A percentile compares a stretch with the other conserved stretches of the same genome.
These are phyloP conservation scores for Microdochium paspali DNA, from an alignment of 2,329 filamentous ascomycete species.

Conservation along the genomic window DNA sequence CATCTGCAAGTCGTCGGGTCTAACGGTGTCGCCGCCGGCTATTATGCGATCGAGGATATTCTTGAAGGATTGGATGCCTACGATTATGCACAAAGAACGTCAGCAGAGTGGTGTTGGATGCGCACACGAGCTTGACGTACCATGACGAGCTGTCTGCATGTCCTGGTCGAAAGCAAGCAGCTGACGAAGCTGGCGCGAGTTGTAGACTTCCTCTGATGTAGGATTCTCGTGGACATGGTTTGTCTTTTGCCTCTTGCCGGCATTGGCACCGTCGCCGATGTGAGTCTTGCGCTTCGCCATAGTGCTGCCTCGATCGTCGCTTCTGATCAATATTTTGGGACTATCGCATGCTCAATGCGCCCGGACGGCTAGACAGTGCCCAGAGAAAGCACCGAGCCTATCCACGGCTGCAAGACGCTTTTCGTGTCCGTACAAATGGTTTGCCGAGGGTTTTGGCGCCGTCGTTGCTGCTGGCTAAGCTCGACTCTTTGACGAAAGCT, in stretches of 20 bases:
- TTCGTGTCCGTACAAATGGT: neutral
- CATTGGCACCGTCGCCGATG: constrained; percentile 24
- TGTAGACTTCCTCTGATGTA: constrained; percentile 51
- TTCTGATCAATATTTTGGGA: neutral
- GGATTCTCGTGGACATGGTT: constrained; percentile 39
- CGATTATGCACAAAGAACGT: neutral
- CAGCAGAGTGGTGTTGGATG: neutral
- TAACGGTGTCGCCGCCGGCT: constrained; percentile 33
- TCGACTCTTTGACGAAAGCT: too few relatives aligned
- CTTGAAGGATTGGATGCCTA: constrained; percentile 62
- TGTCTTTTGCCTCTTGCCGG: constrained; percentile 46
- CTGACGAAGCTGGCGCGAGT: constrained; percentile 56
- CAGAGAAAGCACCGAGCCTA: neutral
- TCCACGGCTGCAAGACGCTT: neutral
- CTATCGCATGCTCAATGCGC: neutral
- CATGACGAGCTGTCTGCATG: constrained; percentile 55
- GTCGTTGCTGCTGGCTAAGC: neutral
- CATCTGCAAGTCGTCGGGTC: constrained; percentile 44
- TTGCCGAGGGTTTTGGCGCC: neutral
- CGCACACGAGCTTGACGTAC: constrained; percentile 22
- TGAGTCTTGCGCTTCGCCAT: constrained; percentile 20
- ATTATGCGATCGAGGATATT: constrained; percentile 58
- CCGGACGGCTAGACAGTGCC: neutral
- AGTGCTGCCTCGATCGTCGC: constrained; percentile 4
- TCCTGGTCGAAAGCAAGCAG: constrained; percentile 66